phyloP scores from a whole-genome alignment of 129 eudicot species.

The Oenanthe sinensis region DNA sequence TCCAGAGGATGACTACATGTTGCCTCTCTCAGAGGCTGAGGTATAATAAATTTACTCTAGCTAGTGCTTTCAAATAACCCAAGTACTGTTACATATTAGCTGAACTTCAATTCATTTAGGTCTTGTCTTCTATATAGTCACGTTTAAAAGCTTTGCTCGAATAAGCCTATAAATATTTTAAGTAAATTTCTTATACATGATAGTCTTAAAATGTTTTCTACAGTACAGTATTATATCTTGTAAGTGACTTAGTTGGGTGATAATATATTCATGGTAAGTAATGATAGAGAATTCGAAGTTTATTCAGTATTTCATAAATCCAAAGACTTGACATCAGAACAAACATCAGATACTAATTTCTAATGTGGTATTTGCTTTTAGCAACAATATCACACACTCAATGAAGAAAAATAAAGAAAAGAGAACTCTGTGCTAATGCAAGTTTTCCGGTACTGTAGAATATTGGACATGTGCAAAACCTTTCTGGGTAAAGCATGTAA shows the following conservation, averaged over 20 bases:
- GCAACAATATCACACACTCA: neutral
- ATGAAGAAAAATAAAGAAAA: neutral
- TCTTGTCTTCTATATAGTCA: neutral
- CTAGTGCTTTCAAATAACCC: neutral
- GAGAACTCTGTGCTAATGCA: neutral
- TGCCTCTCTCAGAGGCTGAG: constrained; percentile 94
- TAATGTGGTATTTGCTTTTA: neutral
- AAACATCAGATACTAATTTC: neutral
- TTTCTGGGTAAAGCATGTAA: neutral
- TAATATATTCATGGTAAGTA: neutral
- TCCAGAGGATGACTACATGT: constrained; percentile 86
- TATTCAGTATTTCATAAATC: neutral
- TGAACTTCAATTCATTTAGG: neutral
- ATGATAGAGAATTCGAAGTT: neutral
- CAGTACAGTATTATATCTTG: neutral
- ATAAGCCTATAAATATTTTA: neutral
- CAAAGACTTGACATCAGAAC: neutral
- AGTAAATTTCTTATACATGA: neutral
- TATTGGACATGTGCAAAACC: neutral
- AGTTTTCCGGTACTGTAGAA: neutral
- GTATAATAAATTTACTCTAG: constrained; percentile 25
- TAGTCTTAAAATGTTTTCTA: neutral
- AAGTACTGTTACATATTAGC: neutral
- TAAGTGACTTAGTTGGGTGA: neutral
- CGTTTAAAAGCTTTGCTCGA: neutral